These are phyloP conservation scores for Amaranthus hypochondriacus DNA, from an alignment of 148 eudicot species.

Conservation along the genomic window DNA sequence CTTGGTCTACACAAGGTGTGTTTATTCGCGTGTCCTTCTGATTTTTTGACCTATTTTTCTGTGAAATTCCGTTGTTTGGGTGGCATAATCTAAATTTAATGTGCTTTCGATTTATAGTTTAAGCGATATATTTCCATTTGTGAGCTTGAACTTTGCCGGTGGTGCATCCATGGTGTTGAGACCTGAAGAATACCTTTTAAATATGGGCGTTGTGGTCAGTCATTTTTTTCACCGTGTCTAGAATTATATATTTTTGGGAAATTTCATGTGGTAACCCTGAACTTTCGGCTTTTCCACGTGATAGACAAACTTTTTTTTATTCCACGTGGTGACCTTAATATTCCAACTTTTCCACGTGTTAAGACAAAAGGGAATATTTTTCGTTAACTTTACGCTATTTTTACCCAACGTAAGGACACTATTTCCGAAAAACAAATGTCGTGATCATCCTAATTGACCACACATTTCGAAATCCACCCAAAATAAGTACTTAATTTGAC, in stretches of 20 bases:
- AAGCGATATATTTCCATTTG: constrained; percentile 63
- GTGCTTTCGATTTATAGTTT: constrained; percentile 39
- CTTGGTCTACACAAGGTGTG: constrained; percentile 58
- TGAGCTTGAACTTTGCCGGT: constrained; percentile 80
- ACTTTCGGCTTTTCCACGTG: too few relatives aligned
- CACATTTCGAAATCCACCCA: too few relatives aligned
- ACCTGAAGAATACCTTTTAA: constrained; percentile 80
- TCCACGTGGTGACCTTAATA: too few relatives aligned
- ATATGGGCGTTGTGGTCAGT: constrained; percentile 74
- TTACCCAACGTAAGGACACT: too few relatives aligned
- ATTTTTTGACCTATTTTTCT: background rate
- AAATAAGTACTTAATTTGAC: too few relatives aligned
- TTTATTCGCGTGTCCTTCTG: background rate
- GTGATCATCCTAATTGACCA: too few relatives aligned
- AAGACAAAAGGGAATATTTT: too few relatives aligned
- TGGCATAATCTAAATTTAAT: background rate
- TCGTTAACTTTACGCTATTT: too few relatives aligned
- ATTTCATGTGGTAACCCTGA: too few relatives aligned
- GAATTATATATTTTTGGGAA: background rate
- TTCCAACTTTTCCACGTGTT: too few relatives aligned
- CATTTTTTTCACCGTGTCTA: constrained; percentile 14
- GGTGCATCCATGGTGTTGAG: constrained; percentile 78
- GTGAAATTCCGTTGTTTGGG: background rate
- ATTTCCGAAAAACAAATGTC: too few relatives aligned
- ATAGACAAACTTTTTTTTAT: too few relatives aligned